These are phyloP conservation scores for Teratosphaeria destructans DNA, from an alignment of 2,329 filamentous ascomycete genomes.

Conservation along the genomic window DNA sequence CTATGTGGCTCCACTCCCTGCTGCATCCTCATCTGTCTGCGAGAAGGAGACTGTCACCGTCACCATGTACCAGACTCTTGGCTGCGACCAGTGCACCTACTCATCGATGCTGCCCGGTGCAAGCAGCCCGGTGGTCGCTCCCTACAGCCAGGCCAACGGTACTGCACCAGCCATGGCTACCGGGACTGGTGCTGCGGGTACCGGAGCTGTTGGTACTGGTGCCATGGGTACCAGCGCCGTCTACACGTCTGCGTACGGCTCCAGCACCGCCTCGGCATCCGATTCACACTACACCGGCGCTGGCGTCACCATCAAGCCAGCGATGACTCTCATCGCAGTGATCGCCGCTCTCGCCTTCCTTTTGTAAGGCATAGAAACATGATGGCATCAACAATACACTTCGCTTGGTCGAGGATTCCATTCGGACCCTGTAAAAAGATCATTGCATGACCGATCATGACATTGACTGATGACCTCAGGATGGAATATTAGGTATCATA, in stretches of 20 bases:
- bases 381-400: neutral
- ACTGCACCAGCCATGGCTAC: neutral
- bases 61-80: constrained; percentile 3
- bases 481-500: neutral
- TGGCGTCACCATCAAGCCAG: constrained; percentile 2
- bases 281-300: neutral
- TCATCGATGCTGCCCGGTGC: constrained; percentile 1
- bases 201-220: neutral
- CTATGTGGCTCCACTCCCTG: neutral
- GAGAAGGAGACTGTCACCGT: neutral
- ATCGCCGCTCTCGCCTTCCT: constrained; percentile 3
- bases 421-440: neutral
- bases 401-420: neutral
- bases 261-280: neutral
- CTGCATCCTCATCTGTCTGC: neutral
- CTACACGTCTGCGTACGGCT: neutral
- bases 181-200: neutral
- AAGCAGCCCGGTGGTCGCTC: neutral
- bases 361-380: constrained; percentile 1
- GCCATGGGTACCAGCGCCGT: neutral
- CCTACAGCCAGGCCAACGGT: neutral
- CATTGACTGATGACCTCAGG: neutral
- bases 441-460: neutral
- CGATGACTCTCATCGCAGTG: constrained; percentile 1
- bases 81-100: constrained; percentile 5